phyloP scores from a whole-genome alignment of 352 stramenopile genomes.

The Blastocystis sp. region DNA sequence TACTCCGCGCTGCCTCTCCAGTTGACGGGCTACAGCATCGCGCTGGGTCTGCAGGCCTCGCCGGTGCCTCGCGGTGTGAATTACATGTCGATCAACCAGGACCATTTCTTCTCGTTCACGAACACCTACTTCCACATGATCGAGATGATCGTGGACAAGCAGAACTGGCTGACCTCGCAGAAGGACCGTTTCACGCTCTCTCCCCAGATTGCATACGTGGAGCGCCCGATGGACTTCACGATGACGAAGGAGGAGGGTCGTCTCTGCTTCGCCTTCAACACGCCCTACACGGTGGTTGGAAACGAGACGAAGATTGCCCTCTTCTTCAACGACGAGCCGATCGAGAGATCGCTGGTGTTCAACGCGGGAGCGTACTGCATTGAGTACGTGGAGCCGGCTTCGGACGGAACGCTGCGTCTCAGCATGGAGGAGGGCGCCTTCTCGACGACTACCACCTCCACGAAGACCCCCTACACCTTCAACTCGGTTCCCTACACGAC shows the following conservation, averaged over 20 bases:
- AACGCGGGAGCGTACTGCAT: background rate
- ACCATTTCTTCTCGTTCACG: background rate
- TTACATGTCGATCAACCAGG: constrained; percentile 25
- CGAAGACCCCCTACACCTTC: background rate
- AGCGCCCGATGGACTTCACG: constrained; percentile 43
- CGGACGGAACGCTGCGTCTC: background rate
- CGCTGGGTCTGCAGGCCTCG: background rate
- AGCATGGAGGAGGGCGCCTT: constrained; percentile 20
- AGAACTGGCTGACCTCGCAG: background rate
- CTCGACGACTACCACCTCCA: background rate
- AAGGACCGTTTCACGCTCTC: constrained; percentile 8
- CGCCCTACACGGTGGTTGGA: background rate
- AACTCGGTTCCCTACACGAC: background rate
- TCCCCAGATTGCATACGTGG: constrained; percentile 4
- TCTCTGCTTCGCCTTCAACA: constrained; percentile 1
- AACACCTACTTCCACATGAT: constrained; percentile 38
- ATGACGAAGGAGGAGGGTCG: background rate
- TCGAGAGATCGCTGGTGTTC: background rate
- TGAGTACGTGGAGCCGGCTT: background rate
- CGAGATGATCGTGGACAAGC: background rate
- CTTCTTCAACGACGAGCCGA: background rate
- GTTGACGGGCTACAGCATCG: background rate
- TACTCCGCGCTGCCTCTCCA: background rate
- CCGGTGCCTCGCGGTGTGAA: constrained; percentile 33
- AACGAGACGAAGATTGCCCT: background rate